Evolutionary conservation across 2,329 filamentous ascomycete species (phyloP).

Genomic region (Alternaria sp.): DNA sequence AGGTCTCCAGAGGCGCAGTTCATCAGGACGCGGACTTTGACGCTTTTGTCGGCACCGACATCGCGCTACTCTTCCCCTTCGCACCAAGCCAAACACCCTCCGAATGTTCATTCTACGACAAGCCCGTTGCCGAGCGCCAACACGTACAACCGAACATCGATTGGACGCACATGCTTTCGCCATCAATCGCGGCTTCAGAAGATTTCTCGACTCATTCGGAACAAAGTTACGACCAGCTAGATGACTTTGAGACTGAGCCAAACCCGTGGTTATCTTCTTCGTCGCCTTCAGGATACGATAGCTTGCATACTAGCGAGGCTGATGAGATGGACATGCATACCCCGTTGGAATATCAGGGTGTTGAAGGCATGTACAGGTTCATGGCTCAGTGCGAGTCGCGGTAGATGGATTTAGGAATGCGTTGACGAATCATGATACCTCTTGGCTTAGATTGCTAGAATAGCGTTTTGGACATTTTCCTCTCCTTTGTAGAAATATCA

Average conservation of each 20-base stretch:
- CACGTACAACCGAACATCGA: slow-evolving; percentile 54
- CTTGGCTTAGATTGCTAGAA: slow-evolving; percentile 36
- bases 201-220: slow-evolving; percentile 51
- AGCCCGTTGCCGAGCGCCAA: slow-evolving; percentile 46
- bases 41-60: slow-evolving; percentile 67
- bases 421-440: slow-evolving; percentile 29
- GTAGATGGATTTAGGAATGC: slow-evolving; percentile 3
- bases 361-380: slow-evolving; percentile 71
- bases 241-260: slow-evolving; percentile 49
- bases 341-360: slow-evolving; percentile 65
- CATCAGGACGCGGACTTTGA: slow-evolving; percentile 81
- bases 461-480: slow-evolving; percentile 20
- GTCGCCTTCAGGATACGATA: slow-evolving; percentile 62
- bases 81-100: slow-evolving; percentile 67
- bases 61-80: slow-evolving; percentile 86
- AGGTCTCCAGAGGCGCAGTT: slow-evolving; percentile 80
- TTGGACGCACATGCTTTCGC: slow-evolving; percentile 65
- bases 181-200: slow-evolving; percentile 42
- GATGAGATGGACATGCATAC: slow-evolving; percentile 47
- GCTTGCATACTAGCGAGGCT: slow-evolving; percentile 62
- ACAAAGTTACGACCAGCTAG: slow-evolving; percentile 47
- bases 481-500: slow-evolving; percentile 29
- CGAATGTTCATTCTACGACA: slow-evolving; percentile 56
- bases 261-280: slow-evolving; percentile 62
- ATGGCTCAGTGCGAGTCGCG: slow-evolving; percentile 66